These are phyloP conservation scores for Saussurea involucrata DNA, from an alignment of 129 eudicot species.

Conservation along the genomic window DNA sequence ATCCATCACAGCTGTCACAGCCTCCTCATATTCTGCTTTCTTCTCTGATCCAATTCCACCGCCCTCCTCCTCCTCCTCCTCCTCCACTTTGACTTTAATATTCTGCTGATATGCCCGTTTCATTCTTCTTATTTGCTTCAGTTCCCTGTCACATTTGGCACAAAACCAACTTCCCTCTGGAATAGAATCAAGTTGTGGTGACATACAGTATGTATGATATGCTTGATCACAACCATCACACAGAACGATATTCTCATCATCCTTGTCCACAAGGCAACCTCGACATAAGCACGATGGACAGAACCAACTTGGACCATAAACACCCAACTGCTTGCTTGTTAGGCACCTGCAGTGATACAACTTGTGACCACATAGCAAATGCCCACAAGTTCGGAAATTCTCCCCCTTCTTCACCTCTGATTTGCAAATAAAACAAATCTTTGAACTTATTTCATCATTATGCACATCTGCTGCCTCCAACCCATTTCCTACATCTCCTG, in stretches of 20 bases:
- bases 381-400: constrained; percentile 54
- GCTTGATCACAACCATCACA: constrained; percentile 96
- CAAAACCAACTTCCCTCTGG: constrained; percentile 89
- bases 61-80: constrained; percentile 26
- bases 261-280: constrained; percentile 63
- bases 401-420: constrained; percentile 33
- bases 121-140: constrained; percentile 45
- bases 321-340: constrained; percentile 47
- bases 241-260: constrained; percentile 73
- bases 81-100: constrained; percentile 28
- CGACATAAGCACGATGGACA: constrained; percentile 95
- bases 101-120: constrained; percentile 36
- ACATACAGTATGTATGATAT: constrained; percentile 71
- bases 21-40: not conserved
- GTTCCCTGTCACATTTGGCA: constrained; percentile 47
- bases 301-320: constrained; percentile 67
- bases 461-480: constrained; percentile 26
- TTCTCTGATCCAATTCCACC: constrained; percentile 1
- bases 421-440: constrained; percentile 54
- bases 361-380: constrained; percentile 54
- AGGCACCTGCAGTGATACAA: constrained; percentile 68
- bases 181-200: constrained; percentile 48
- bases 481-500: constrained; percentile 40
- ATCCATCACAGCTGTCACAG: not conserved
- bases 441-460: not conserved